Conservation (phyloP, 768 basidiomycete genomes). For the Favolaschia claudopus region DNA sequence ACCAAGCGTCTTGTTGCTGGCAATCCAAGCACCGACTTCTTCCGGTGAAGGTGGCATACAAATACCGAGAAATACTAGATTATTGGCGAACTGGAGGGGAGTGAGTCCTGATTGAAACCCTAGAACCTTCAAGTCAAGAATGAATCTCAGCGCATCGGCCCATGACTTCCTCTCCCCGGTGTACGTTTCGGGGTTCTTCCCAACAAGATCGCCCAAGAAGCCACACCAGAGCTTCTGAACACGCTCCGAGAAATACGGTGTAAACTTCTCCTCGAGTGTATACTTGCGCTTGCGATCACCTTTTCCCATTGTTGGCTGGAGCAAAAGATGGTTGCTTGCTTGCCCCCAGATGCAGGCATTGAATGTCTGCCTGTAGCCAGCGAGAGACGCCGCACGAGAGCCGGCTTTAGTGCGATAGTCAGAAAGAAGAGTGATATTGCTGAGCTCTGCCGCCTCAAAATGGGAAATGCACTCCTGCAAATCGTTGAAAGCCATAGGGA, state of each 20-base stretch:
- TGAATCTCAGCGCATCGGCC: background rate
- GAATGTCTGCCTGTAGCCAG: too few relatives aligned
- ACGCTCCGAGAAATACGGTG: background rate
- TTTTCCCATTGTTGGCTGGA: too few relatives aligned
- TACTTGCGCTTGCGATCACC: too few relatives aligned
- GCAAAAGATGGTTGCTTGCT: too few relatives aligned
- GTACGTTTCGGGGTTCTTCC: background rate
- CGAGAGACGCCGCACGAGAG: too few relatives aligned
- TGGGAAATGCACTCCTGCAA: too few relatives aligned
- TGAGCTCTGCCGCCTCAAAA: too few relatives aligned
- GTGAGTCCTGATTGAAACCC: background rate
- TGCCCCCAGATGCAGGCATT: too few relatives aligned
- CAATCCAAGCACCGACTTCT: conserved; percentile 8
- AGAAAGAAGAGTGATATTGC: too few relatives aligned
- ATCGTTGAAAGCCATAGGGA: too few relatives aligned
- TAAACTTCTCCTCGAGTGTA: too few relatives aligned
- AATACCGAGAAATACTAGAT: background rate
- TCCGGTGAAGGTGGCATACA: background rate
- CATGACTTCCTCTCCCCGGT: background rate
- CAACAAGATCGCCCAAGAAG: background rate
- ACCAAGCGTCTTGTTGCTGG: background rate
- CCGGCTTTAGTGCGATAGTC: too few relatives aligned
- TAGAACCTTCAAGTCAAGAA: background rate
- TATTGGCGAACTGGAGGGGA: conserved; percentile 17
- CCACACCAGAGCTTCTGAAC: background rate